Evolutionary conservation across 2,329 filamentous ascomycete genomes (phyloP), one percentile per base, ranked within the genome.

Genomic region (Nemania abortiva): DNA sequence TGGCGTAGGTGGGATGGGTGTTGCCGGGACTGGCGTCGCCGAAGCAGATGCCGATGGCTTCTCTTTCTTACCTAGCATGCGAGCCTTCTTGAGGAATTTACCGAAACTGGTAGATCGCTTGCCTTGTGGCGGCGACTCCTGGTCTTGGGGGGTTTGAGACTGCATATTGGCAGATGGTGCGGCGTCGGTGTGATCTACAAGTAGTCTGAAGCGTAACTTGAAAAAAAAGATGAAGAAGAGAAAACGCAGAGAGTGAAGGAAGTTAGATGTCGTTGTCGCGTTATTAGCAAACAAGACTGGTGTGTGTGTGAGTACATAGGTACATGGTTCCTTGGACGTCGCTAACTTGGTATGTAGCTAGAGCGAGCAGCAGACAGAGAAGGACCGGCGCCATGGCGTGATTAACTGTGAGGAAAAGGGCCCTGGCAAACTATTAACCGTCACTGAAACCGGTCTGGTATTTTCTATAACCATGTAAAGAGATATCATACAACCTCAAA

Each of bases 41-140:
- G 57, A 27, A 11, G 57, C 7, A 0, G 54, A 45, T 5, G 15
- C 2, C 1, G 65, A 34, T 27, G 50, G 1, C 20, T 45, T 62
- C 1, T 39, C 27, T 6, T 49, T 59, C 34, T 63, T 71, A 10
- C 31, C 15, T 6, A 65, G n/a, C 3, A 55, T 50, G 59, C 5
- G 52, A 5, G 54, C 37, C 10, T 49, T 65, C 57, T 68, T 49
- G 7, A 71, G 20, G n/a, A 70, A 57, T n/a, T 42, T 53, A 50
- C 57, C 34, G 7, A 71, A 31, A 39, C 57, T 65, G 31, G 27
- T 65, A 24, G 20, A 45, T n/a, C 53, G 22, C 6, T 39, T 39
- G n/a, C 39, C n/a, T 34, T 61, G 13, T 11, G 9, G 18, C 20
- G 10, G 20, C 1, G 62, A 20, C 11, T 53, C 55, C 11, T 27